Percentiles rank a stretch among this genome's conserved stretches.
These are phyloP conservation scores for Tulasnella sp. DNA, from an alignment of 768 basidiomycete genomes.

Conservation along the genomic window DNA sequence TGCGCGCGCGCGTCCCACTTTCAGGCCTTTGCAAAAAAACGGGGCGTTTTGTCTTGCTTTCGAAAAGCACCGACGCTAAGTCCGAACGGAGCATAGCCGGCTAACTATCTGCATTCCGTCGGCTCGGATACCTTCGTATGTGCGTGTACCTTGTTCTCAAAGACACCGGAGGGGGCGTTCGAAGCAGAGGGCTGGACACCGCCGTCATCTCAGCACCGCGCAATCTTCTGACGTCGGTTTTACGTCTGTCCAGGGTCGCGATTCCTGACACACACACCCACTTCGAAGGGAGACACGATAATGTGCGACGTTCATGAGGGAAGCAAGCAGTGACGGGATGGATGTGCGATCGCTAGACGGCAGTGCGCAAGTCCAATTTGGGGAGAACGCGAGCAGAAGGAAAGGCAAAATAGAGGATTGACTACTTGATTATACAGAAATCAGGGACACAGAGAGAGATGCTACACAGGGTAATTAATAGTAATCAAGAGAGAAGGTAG, in stretches of 20 bases:
- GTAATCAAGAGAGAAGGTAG: background rate
- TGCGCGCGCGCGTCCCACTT: background rate
- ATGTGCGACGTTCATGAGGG: background rate
- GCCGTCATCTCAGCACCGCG: conserved; percentile 1
- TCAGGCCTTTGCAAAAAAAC: background rate
- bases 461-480: background rate
- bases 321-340: background rate
- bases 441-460: background rate
- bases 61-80: background rate
- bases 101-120: conserved; percentile 2
- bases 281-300: background rate
- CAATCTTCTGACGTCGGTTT: background rate
- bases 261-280: background rate
- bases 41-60: too few relatives aligned
- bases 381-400: background rate
- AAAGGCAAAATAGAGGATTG: background rate
- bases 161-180: background rate
- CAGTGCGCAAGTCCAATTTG: too few relatives aligned
- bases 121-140: conserved; percentile 1
- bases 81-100: background rate
- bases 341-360: background rate
- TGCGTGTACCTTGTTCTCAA: background rate
- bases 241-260: background rate
- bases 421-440: conserved; percentile 4
- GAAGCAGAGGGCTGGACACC: background rate